Base-by-base conservation (phyloP, 1,284 basidiomycete species). In the Ustilago xerochloae region DNA sequence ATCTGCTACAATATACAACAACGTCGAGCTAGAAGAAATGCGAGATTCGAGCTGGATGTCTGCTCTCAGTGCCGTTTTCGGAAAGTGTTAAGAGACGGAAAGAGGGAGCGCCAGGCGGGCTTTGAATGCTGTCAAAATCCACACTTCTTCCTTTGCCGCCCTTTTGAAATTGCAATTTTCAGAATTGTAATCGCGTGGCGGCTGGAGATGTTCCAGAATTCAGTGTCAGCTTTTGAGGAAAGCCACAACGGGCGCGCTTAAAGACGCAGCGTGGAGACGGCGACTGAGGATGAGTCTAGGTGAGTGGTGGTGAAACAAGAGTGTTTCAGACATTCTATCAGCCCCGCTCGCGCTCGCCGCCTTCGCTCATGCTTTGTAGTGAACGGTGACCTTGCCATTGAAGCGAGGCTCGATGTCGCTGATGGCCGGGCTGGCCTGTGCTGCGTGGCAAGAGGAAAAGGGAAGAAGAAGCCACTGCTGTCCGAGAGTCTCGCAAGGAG, bases 151-250 rank as follows among this genome's bases (percentile, higher is more conserved):
- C 7, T 36, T 41, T 41, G 13, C 22, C 3, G 39, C 22, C 2
- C n/a, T 39, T 30, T 20, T 33, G 29, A 20, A n/a, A 46, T 29
- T 29, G 5, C 15, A 18, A n/a, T 15, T n/a, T 29, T 30, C 16
- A 20, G 32, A 24, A 38, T 9, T 45, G 24, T n/a, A 43, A 7
- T 43, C 41, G 41, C 46, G 45, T 54, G 59, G 52, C 52, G 32
- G 41, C 22, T 49, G 35, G 33, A 28, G 32, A 36, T 46, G 60
- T 63, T 63, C 53, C 53, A 51, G 48, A 54, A 51, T 51, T 55
- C 30, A 35, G 24, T 22, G 38, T 54, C 48, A 46, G 54, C n/a
- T 36, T 5, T 4, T n/a, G n/a, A 35, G 20, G 12, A n/a, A 43
- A 30, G 56, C 38, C 41, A 36, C 35, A 26, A 15, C 3, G n/a